Conservation (phyloP, 1,139 yeast genomes). For the Candida smagusa region DNA sequence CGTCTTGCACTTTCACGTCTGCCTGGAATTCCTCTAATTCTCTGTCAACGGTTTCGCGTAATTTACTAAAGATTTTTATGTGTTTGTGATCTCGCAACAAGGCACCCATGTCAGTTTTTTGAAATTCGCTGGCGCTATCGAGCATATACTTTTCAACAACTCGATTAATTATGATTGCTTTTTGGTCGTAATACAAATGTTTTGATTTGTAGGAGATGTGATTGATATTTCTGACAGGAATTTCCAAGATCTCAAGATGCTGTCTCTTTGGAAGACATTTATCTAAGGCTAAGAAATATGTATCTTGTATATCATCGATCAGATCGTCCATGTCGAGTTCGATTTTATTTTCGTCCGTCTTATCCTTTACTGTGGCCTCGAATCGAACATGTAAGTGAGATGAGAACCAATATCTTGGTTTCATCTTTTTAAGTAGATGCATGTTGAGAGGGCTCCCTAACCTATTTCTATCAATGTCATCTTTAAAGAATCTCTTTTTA, state of each 20-base stretch:
- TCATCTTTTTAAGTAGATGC: slow-evolving; percentile 48
- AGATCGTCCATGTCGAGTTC: slow-evolving; percentile 6
- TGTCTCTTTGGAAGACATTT: slow-evolving; percentile 68
- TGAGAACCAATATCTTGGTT: slow-evolving; percentile 78
- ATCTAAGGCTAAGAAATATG: slow-evolving; percentile 77
- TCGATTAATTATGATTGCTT: slow-evolving; percentile 47
- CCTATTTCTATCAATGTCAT: slow-evolving; percentile 55
- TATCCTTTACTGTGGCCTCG: slow-evolving; percentile 45
- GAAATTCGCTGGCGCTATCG: slow-evolving; percentile 10
- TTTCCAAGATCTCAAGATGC: slow-evolving; percentile 44
- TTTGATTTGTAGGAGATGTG: slow-evolving; percentile 19
- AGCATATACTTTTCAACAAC: slow-evolving; percentile 32
- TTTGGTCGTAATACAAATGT: slow-evolving; percentile 38
- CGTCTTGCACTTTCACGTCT: slow-evolving; percentile 18
- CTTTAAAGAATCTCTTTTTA: slow-evolving; percentile 63
- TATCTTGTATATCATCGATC: slow-evolving; percentile 33
- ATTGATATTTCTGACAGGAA: slow-evolving; percentile 22
- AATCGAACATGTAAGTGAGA: slow-evolving; percentile 85
- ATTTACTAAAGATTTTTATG: slow-evolving; percentile 15
- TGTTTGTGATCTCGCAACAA: slow-evolving; percentile 7
- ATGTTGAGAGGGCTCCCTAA: slow-evolving; percentile 79
- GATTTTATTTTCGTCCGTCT: slow-evolving; percentile 17
- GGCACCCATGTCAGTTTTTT: slow-evolving; percentile 6
- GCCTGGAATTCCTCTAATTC: slow-evolving; percentile 11
- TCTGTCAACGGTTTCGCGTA: slow-evolving; percentile 19